A percentile compares a stretch with the other conserved stretches of the same genome.
Conservation (phyloP, 345 rosid genomes). For the Rhodamnia rubescens region DNA sequence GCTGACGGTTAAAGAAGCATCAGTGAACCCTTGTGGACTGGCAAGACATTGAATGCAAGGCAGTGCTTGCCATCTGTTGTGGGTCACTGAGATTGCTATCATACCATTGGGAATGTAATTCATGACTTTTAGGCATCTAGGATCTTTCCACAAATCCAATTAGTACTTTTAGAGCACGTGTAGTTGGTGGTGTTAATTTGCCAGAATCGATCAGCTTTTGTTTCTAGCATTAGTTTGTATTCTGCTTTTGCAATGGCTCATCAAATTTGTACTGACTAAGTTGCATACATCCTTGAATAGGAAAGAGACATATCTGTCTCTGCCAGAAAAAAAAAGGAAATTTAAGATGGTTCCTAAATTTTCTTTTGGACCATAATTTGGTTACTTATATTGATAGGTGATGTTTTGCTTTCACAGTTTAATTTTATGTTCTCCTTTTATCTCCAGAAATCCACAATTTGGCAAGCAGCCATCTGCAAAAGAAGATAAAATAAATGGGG, state of each 20-base stretch:
- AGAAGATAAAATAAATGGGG: slow-evolving; percentile 34
- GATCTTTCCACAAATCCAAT: not conserved
- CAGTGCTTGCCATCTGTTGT: not conserved
- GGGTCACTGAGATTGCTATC: not conserved
- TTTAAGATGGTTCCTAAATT: not conserved
- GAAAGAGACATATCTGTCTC: not conserved
- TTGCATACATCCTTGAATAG: not conserved
- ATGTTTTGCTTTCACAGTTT: not conserved
- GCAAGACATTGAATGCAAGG: not conserved
- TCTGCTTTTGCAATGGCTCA: not conserved
- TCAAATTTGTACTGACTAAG: not conserved
- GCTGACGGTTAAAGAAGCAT: not conserved
- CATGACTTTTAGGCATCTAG: not conserved
- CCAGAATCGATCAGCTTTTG: not conserved
- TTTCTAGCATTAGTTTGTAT: not conserved
- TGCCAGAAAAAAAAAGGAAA: not conserved
- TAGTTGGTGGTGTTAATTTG: not conserved
- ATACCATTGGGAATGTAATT: not conserved
- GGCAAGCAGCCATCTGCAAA: slow-evolving; percentile 21
- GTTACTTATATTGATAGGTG: not conserved
- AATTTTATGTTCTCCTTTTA: slow-evolving; percentile 1
- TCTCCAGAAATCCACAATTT: slow-evolving; percentile 30
- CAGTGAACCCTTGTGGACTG: not conserved
- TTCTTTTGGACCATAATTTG: not conserved
- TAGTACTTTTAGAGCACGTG: not conserved